Base-by-base conservation (phyloP, 140 eudicot genomes). In the Cichorium intybus region DNA sequence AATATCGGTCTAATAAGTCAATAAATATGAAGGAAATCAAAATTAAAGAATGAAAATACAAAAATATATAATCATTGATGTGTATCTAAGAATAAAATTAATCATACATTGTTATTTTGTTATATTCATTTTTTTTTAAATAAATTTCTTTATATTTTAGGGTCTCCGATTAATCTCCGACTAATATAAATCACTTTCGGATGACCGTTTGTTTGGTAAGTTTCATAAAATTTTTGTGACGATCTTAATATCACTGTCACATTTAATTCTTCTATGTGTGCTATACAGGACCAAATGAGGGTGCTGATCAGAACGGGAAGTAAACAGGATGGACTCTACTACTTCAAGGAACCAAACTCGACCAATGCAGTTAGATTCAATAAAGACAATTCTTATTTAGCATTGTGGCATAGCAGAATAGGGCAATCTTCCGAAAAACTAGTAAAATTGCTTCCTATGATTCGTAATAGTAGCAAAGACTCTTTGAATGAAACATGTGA, bases 281-380 rank as follows among this genome's bases (percentile, higher is more conserved):
- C 37, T 31, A 31, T 31, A 31, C 37, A n/a, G n/a, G n/a, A n/a
- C n/a, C 61, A 56, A 29, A 24, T 16, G 48, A 58, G 48, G 47
- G 20, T 1, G 27, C 27, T 58, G 47, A 58, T 58, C 33, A 48
- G 48, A 33, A 33, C 4, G 64, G 48, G 27, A 28, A 18, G 45
- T 58, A 33, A 20, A 18, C 28, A 26, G 6, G 22, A 58, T 33
- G 48, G 64, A 58, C 48, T 58, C 17, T 58, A 35, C 66, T 60
- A 60, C 33, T 35, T 34, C 29, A 23, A 41, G 18, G 11, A 16
- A 8, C 15, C 47, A 10, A 18, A 28, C 8, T 20, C 28, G 5
- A 7, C 34, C 10, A 24, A 59, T 10, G 4, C 24, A 22, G 29
- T 59, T 16, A 9, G 2, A 9, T 18, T 20, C 2, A 20, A 59